A percentile compares a stretch with the other conserved stretches of the same genome.
Conservation (phyloP, 306 rosid genomes). For the Alnus rubra region DNA sequence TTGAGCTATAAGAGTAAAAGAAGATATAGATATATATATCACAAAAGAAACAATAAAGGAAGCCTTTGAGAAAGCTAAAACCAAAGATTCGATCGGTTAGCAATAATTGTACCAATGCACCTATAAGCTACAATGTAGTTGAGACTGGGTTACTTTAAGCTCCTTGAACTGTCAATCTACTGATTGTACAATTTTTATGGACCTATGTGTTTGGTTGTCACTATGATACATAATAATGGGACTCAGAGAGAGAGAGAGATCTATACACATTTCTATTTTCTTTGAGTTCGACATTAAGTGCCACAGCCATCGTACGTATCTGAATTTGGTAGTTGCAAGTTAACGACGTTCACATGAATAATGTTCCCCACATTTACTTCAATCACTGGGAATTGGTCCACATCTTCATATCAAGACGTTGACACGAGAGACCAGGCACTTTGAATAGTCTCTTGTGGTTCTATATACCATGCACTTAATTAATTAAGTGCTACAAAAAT, state of each 20-base stretch:
- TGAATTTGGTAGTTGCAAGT: conserved; percentile 84
- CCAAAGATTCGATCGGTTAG: not conserved
- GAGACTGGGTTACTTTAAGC: not conserved
- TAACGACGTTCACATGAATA: conserved; percentile 90
- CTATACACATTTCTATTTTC: conserved; percentile 34
- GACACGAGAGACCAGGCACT: conserved; percentile 46
- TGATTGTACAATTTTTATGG: not conserved
- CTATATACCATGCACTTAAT: not conserved
- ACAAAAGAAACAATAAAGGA: not conserved
- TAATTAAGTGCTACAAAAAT: conserved; percentile 1
- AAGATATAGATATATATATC: not conserved
- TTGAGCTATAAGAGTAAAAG: too few relatives aligned
- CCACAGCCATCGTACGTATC: conserved; percentile 41
- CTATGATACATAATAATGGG: conserved; percentile 41
- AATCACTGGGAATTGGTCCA: conserved; percentile 76
- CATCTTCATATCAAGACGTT: conserved; percentile 70
- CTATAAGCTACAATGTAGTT: not conserved
- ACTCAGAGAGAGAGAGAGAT: conserved; percentile 34
- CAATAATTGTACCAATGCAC: too few relatives aligned
- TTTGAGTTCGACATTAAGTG: conserved; percentile 56
- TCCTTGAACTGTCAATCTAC: not conserved
- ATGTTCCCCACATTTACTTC: conserved; percentile 92
- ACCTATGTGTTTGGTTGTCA: conserved; percentile 27
- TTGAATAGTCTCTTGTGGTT: conserved; percentile 14
- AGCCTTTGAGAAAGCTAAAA: not conserved